Evolutionary conservation across 805 yeast species (phyloP), one percentile per base, ranked within the genome.

Genomic region (Ogataea zsoltii): DNA sequence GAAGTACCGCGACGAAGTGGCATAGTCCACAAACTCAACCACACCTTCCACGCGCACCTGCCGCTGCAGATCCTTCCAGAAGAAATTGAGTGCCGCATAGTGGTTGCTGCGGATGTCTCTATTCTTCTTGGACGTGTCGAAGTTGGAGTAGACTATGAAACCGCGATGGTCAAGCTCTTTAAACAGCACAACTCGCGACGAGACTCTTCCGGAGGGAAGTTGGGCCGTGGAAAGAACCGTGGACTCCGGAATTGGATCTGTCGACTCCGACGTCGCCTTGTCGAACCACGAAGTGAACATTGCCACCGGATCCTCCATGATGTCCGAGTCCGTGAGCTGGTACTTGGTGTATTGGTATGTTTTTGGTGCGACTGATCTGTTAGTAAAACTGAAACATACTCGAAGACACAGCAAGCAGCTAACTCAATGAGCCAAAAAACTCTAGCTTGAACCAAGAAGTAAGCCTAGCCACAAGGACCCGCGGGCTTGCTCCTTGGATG

Each of bases 21-120:
- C 91, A 46, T 82, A 72, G 21, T 80, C 72, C 34, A 91, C 86
- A 50, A 75, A 77, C 65, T 87, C 95, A 55, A 88, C 82, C 9
- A 70, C 53, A 26, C 99, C 99, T 65, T 94, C 98, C 7, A 94
- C 83, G 50, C 99, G 78, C 4, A 94, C 96, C 67, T 90, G 97
- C 54, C 97, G 81, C 70, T 94, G 97, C 32, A 85, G 65, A 52
- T 81, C 82, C 46, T 86, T 87, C 99, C 98, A 94, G 69, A 90
- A 94, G 64, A 92, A 94, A 11, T 85, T 84, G 53, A 94, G 70
- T 1, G 96, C 81, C 1, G 91, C 97, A 58, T 79, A 75, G 51
- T 87, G 85, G 66, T 94, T 94, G 30, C 84, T 69, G 31, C 68
- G 68, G 49, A 83, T 71, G 64, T 91, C 97, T 38, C 69, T 60